These are phyloP conservation scores for Penicillium hesseltinei DNA, from an alignment of 2,329 filamentous ascomycete species.

Conservation along the genomic window DNA sequence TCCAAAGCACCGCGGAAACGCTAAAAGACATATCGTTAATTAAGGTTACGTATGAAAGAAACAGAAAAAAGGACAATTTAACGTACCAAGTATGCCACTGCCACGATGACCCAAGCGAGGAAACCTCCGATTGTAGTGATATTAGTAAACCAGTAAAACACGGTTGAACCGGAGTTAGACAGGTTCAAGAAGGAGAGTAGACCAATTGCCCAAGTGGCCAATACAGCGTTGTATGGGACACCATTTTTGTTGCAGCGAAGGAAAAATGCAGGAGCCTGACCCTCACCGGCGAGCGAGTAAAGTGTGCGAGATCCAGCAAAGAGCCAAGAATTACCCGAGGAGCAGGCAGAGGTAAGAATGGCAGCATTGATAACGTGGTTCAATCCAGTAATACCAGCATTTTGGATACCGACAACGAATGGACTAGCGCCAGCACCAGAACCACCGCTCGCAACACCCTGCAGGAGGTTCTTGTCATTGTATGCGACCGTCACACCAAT, in stretches of 20 bases:
- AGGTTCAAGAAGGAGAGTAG: slow-evolving; percentile 39
- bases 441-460: slow-evolving; percentile 35
- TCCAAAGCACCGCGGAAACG: slow-evolving; percentile 55
- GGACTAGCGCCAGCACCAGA: slow-evolving; percentile 46
- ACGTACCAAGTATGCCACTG: slow-evolving; percentile 48
- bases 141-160: slow-evolving; percentile 46
- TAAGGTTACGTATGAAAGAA: slow-evolving; percentile 18
- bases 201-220: slow-evolving; percentile 42
- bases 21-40: slow-evolving; percentile 36
- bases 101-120: slow-evolving; percentile 41
- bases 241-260: slow-evolving; percentile 44
- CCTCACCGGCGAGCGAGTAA: slow-evolving; percentile 48
- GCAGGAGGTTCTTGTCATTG: slow-evolving; percentile 53
- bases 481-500: slow-evolving; percentile 60
- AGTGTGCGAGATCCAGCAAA: slow-evolving; percentile 52
- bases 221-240: slow-evolving; percentile 53
- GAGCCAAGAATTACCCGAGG: slow-evolving; percentile 65
- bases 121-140: slow-evolving; percentile 41
- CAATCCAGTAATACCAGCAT: slow-evolving; percentile 64
- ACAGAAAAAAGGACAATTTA: slow-evolving; percentile 37
- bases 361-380: slow-evolving; percentile 72
- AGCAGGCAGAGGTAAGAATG: slow-evolving; percentile 69
- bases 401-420: slow-evolving; percentile 68
- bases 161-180: slow-evolving; percentile 32
- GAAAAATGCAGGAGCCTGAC: slow-evolving; percentile 43